Percentiles rank a stretch among this genome's conserved stretches.
Evolutionary conservation across 306 rosid species (phyloP).

Genomic region (Prosopis cineraria): DNA sequence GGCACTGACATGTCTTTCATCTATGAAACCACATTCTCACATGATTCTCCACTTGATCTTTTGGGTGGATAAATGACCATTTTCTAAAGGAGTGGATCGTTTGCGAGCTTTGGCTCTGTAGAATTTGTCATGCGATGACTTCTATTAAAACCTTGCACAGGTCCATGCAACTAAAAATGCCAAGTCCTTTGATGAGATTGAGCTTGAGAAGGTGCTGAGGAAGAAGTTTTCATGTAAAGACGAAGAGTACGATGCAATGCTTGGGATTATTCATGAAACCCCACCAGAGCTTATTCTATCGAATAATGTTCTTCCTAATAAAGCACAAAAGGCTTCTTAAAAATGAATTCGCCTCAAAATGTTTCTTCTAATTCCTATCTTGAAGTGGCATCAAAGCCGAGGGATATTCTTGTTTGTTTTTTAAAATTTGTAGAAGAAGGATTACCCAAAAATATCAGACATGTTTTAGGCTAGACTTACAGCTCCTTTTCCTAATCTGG

Average conservation of each 20-base stretch:
- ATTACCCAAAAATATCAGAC: conserved; percentile 68
- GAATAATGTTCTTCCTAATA: conserved; percentile 70
- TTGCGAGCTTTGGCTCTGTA: conserved; percentile 81
- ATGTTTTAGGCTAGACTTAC: conserved; percentile 45
- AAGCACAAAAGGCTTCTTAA: conserved; percentile 51
- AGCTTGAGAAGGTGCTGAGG: conserved; percentile 80
- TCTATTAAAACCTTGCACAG: conserved; percentile 82
- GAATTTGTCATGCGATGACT: conserved; percentile 83
- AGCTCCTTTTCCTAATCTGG: conserved; percentile 41
- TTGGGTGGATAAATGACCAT: conserved; percentile 80
- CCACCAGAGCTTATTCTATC: conserved; percentile 83
- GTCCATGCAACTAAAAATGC: conserved; percentile 93
- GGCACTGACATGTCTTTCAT: conserved; percentile 68
- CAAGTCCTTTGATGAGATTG: conserved; percentile 74
- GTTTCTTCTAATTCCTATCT: conserved; percentile 36
- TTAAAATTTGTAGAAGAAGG: conserved; percentile 58
- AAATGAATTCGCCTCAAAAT: conserved; percentile 33
- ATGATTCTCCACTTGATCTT: conserved; percentile 80
- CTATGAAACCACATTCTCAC: conserved; percentile 73
- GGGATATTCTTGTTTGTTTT: conserved; percentile 43
- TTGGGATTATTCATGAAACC: conserved; percentile 79
- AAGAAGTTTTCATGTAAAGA: conserved; percentile 82
- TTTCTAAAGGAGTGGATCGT: conserved; percentile 61
- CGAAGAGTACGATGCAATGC: conserved; percentile 85
- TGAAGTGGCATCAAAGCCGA: conserved; percentile 44